Conservation (phyloP, 139 green algal genomes). For the Tetraselmis chui region DNA sequence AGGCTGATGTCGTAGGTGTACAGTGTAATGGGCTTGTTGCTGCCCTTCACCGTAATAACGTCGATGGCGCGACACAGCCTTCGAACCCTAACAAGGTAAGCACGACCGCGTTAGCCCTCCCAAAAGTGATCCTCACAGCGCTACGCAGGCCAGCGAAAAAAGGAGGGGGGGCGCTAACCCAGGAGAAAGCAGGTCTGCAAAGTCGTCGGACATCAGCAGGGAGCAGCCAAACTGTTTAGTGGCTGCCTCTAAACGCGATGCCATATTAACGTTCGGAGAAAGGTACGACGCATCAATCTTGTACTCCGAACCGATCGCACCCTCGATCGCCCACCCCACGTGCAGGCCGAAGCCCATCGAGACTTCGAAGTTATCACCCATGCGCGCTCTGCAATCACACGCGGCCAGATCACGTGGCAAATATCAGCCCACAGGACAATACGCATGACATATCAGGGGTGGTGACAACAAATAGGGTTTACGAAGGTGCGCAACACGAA, state of each 20-base stretch:
- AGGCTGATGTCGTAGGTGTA: slow-evolving; percentile 61
- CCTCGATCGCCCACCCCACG: slow-evolving; percentile 92
- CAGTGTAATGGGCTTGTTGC: slow-evolving; percentile 63
- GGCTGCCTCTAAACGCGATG: slow-evolving; percentile 84
- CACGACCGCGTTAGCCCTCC: slow-evolving; percentile 19
- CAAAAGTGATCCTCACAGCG: neutral
- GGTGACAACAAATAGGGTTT: no score
- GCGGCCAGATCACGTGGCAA: no score
- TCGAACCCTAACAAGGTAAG: slow-evolving; percentile 20
- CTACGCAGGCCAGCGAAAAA: neutral
- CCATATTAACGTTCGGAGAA: slow-evolving; percentile 96
- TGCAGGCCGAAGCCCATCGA: slow-evolving; percentile 94
- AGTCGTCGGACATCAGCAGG: slow-evolving; percentile 75
- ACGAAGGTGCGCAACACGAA: no score
- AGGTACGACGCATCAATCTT: slow-evolving; percentile 96
- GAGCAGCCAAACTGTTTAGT: slow-evolving; percentile 89
- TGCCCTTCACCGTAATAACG: slow-evolving; percentile 88
- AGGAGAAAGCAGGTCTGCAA: slow-evolving; percentile 60
- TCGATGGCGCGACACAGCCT: slow-evolving; percentile 76
- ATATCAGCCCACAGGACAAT: no score
- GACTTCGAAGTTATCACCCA: slow-evolving; percentile 14
- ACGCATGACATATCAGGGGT: no score
- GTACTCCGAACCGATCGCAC: slow-evolving; percentile 87
- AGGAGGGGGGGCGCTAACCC: slow-evolving; percentile 7
- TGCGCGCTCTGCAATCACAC: neutral